Evolutionary conservation across 192 early-diverging fungal genomes (phyloP), one percentile per base, ranked within the genome.

Genomic region (Phlyctochytrium bullatum): DNA sequence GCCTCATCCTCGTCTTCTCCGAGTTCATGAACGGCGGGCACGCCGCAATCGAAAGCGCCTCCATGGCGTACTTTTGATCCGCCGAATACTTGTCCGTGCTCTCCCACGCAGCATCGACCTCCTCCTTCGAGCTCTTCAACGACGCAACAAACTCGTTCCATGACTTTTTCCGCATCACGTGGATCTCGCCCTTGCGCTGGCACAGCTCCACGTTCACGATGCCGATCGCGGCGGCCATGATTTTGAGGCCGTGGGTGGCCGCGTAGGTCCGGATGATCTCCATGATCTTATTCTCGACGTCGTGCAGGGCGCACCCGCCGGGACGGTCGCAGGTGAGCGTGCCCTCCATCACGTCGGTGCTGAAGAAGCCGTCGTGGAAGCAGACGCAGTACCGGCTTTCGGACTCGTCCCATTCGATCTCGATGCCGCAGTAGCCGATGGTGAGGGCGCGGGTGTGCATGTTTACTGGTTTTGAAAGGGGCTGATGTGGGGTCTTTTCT

Each of bases 201-300:
- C 76, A 24, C 0, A 72, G 25, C 4, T 51, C 12, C 1, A 50
- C 73, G 27, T 73, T 74, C 54, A 78, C 64, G 57, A 81, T 67
- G 25, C 85, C 83, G 36, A 89, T 81, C 51, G 88, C 89, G 40
- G 90, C 77, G 20, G 78, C 79, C 59, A 86, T 81, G 69, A 92
- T 83, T 67, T 88, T 89, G 76, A 80, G 88, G 70, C 83, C 80
- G 67, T 88, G 84, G 33, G 79, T 71, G 16, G 36, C 35, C 31
- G 88, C 74, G 72, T 88, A 91, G 31, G 73, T 59, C 6, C 72
- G 35, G 51, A 91, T 74, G 4, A 76, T 77, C 20, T 64, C 59
- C 57, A 89, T 80, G 62, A 92, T 78, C 31, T 61, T 66, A 27
- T 78, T 54, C 31, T 86, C 78, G 61, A 84, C 40, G 20, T 47